Base-by-base conservation (phyloP, 2,329 filamentous ascomycete species). In the Neofusicoccum umdonicola region DNA sequence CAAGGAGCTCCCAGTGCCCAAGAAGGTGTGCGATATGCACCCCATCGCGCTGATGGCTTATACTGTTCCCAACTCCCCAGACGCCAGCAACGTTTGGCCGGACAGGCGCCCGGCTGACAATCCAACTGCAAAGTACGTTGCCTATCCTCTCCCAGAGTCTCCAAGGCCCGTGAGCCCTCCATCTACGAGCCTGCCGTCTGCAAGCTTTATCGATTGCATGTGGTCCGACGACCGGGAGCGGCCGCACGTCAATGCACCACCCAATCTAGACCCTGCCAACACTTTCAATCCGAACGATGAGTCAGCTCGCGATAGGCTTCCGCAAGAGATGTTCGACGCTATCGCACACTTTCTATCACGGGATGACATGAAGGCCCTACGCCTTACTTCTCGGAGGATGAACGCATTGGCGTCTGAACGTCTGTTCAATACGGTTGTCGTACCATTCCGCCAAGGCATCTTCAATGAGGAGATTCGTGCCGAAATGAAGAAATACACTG, bases 361-460 rank as follows among this genome's bases (percentile, higher is more conserved):
- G 4, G 79, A 83, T 39, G 85, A 88, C 66, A 79, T 90, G 58
- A 85, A 86, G 72, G 81, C 77, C 35, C 81, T 90, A 74, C 85
- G 88, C 4, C 78, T 90, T 3, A 87, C 89, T 3, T 85, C 81
- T 70, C 80, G 77, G 42, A 85, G 88, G 64, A 85, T 87, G 66
- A 86, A 89, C 66, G 68, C 73, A 12, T 85, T 84, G 66, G 80
- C 88, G 1, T 87, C 87, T 0, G 78, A 81, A 44, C 78, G 81
- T 45, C 81, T 89, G 51, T 90, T 89, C 72, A 80, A 82, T 64
- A 86, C 85, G 50, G 84, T 88, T 8, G 87, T 90, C 5, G 85
- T 89, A 1, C 86, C 87, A 1, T 91, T 90, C 76, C 85, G 84
- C 47, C 83, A 85, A 1, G 84, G 88, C 68, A 84, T 90, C 27